Evolutionary conservation across 305 asterid species (phyloP), one percentile per base, ranked within the genome.

Genomic region (Euphrasia arctica): DNA sequence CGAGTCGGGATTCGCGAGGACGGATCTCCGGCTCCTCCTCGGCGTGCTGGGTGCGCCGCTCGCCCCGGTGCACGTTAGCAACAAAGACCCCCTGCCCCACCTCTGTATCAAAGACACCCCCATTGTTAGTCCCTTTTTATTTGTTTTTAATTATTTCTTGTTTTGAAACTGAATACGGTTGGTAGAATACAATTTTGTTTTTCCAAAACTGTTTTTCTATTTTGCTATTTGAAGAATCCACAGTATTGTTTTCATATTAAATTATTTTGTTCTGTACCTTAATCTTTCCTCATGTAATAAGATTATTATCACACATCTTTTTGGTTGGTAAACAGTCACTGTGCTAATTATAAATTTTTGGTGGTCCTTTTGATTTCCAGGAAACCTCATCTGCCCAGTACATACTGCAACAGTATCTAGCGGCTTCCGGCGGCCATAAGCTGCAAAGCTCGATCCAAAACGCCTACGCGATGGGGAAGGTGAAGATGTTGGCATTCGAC

Each of bases 41-140:
- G 96, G 98, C 56, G 96, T 88, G n/a, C 74, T 91, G 65, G 98
- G 94, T 64, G 95, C 98, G 70, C 96, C 96, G 68, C 84, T 91
- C 10, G 89, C 92, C 5, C 98, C 98, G 8, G 88, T 91, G 75
- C 96, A 86, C 78, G 95, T 91, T 70, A 86, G 83, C 83, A 86
- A 71, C 76, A 69, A 9, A 56, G 90, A 85, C 66, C 87, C 92
- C 64, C 62, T 91, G 72, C 98, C 98, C 52, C 94, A 91, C 76
- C 91, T 91, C 55, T 80, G 81, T 69, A 82, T 91, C 65, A 91
- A 91, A 71, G 92, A 86, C 55, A 86, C 95, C 43, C 98, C 98
- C 82, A 88, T 91, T 88, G 96, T 76, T 62, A 76, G 81, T 69
- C 5, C 1, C 34, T 18, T 64, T 62, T 9, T 54, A 0, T 29